These are phyloP conservation scores for Blastobotrys arbuscula DNA, from an alignment of 1,139 yeast genomes.

Conservation along the genomic window DNA sequence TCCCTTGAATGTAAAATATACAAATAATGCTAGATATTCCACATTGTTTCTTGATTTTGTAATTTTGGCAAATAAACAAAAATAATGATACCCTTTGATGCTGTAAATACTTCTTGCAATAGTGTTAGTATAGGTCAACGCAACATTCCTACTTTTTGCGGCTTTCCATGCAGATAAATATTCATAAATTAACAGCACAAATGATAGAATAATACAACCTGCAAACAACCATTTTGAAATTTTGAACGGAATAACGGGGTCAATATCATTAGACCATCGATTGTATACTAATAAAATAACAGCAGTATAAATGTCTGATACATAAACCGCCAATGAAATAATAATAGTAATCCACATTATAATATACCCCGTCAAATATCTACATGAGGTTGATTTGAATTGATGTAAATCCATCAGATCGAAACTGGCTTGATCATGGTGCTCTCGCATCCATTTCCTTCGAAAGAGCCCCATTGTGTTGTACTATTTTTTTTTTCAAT, in stretches of 20 bases:
- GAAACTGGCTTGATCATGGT: slow-evolving; percentile 26
- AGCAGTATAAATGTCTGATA: slow-evolving; percentile 75
- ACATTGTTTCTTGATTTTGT: slow-evolving; percentile 55
- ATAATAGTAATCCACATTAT: slow-evolving; percentile 47
- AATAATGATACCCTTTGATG: slow-evolving; percentile 53
- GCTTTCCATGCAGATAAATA: slow-evolving; percentile 55
- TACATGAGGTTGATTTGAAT: slow-evolving; percentile 50
- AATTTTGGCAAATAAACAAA: slow-evolving; percentile 66
- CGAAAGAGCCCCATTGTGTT: slow-evolving; percentile 23
- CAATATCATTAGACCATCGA: slow-evolving; percentile 58
- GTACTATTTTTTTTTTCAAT: too few relatives aligned
- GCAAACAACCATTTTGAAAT: slow-evolving; percentile 79
- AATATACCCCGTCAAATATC: slow-evolving; percentile 52
- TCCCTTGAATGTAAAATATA: slow-evolving; percentile 60
- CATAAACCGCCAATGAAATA: slow-evolving; percentile 55
- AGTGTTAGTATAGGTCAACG: slow-evolving; percentile 62
- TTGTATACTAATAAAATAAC: slow-evolving; percentile 68
- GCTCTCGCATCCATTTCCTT: slow-evolving; percentile 26
- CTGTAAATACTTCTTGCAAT: slow-evolving; percentile 58
- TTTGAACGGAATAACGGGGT: slow-evolving; percentile 53
- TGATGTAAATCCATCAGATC: slow-evolving; percentile 36
- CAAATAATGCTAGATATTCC: slow-evolving; percentile 64
- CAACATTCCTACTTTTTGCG: slow-evolving; percentile 57
- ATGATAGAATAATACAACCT: slow-evolving; percentile 75
- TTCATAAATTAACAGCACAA: slow-evolving; percentile 53